phyloP scores from a whole-genome alignment of 2,329 filamentous ascomycete genomes.

The Xylariaceae sp. region DNA sequence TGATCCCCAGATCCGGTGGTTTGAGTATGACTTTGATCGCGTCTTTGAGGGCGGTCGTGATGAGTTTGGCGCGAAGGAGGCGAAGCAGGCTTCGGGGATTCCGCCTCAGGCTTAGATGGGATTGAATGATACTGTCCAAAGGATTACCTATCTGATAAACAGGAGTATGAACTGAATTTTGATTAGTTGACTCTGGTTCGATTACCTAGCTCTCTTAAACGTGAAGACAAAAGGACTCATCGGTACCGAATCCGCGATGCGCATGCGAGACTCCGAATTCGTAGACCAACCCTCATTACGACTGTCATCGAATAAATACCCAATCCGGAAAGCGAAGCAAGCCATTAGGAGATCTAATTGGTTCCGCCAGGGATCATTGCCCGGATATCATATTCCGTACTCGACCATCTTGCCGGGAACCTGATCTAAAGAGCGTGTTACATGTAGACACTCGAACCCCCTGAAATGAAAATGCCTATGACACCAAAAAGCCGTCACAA shows the following conservation, averaged over 20 bases:
- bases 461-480: neutral
- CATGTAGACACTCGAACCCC: neutral
- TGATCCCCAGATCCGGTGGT: slow-evolving; percentile 51
- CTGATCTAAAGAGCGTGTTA: too few species aligned
- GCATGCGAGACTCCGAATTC: too few species aligned
- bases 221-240: neutral
- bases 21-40: slow-evolving; percentile 53
- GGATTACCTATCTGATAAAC: too few species aligned
- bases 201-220: neutral
- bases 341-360: slow-evolving; percentile 4
- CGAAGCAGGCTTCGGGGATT: slow-evolving; percentile 15
- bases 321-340: slow-evolving; percentile 11
- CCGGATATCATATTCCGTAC: too few species aligned
- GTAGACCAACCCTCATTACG: too few species aligned
- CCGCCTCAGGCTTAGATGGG: slow-evolving; percentile 10
- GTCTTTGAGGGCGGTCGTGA: slow-evolving; percentile 44
- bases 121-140: too few species aligned
- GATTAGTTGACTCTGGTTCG: neutral
- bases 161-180: too few species aligned
- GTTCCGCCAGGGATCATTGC: neutral
- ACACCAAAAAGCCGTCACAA: neutral
- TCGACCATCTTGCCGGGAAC: too few species aligned
- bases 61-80: slow-evolving; percentile 30
- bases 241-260: too few species aligned
- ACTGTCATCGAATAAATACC: neutral